Base-by-base conservation (phyloP, 2,329 filamentous ascomycete species). In the Kalmusia sp. region DNA sequence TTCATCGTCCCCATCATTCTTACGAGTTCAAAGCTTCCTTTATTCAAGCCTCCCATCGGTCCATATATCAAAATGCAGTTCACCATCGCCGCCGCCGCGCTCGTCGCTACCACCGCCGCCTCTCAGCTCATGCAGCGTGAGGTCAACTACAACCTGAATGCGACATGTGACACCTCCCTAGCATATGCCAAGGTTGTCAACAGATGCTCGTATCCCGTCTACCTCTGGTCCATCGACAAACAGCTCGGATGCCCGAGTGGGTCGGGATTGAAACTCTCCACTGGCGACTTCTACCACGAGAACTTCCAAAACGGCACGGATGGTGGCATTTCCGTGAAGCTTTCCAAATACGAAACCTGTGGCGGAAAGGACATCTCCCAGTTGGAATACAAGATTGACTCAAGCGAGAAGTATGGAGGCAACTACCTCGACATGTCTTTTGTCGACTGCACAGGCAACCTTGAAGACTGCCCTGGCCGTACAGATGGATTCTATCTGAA, bases 341-440 rank as follows among this genome's bases (percentile, higher is more conserved):
- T 77, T 27, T 71, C 71, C n/a, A 74, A 72, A 60, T 55, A 51
- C 5, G 22, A 63, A 9, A 8, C 65, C 25, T 72, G 69, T 67
- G 67, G 64, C 35, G 59, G 58, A 12, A 52, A 47, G 51, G 62
- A 69, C 46, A 69, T 74, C 37, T 65, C 67, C 1, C 74, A 77
- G 50, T 55, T 76, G 37, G 74, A 77, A 57, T 77, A 77, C 68
- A 73, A 62, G 55, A 59, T 69, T 39, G 56, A 58, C 28, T 49
- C 51, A 15, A 24, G 40, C 4, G 15, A 21, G 2, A 43, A 28
- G 6, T 68, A 54, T 51, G 44, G 49, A 22, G 56, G 45, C 46
- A 70, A 75, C 62, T 74, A 66, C 54, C 67, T 74, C 38, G 73
- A 76, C 53, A 67, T 76, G 11, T 75, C 72, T 21, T 73, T 72